Evolutionary conservation across 257 asterid genomes (phyloP).

Genomic region (Handroanthus guayacan): DNA sequence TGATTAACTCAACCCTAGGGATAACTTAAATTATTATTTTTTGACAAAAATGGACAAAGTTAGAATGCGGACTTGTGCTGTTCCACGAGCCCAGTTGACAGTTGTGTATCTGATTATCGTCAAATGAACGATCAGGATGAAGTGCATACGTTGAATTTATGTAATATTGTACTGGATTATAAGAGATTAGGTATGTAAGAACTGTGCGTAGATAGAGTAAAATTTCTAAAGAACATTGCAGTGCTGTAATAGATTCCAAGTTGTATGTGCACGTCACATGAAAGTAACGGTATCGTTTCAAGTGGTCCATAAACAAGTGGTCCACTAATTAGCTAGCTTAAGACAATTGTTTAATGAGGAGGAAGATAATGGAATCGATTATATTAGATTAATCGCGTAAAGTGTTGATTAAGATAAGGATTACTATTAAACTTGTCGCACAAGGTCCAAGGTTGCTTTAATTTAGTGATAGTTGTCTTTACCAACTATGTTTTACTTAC

Average conservation of each 20-base stretch:
- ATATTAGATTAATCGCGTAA: slow-evolving; percentile 25
- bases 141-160: not conserved
- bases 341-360: slow-evolving; percentile 37
- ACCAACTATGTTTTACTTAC: not conserved
- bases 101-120: not conserved
- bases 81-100: not conserved
- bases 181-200: not conserved
- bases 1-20: slow-evolving; percentile 34
- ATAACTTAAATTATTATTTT: slow-evolving; percentile 6
- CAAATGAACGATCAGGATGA: no score
- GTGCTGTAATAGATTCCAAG: slow-evolving; percentile 29
- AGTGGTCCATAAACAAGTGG: slow-evolving; percentile 57
- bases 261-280: slow-evolving; percentile 47
- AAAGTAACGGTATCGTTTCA: slow-evolving; percentile 38
- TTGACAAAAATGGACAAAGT: slow-evolving; percentile 32
- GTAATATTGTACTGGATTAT: not conserved
- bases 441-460: slow-evolving; percentile 42
- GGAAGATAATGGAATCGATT: slow-evolving; percentile 44
- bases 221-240: slow-evolving; percentile 28
- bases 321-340: slow-evolving; percentile 51
- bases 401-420: slow-evolving; percentile 49
- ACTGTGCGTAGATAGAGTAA: not conserved
- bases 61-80: slow-evolving; percentile 8
- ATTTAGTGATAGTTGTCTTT: slow-evolving; percentile 25
- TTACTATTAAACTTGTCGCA: slow-evolving; percentile 37